Percentiles rank a stretch among this genome's conserved stretches.
Conservation (phyloP, 352 stramenopile genomes). For the Globisporangium sylvaticum region DNA sequence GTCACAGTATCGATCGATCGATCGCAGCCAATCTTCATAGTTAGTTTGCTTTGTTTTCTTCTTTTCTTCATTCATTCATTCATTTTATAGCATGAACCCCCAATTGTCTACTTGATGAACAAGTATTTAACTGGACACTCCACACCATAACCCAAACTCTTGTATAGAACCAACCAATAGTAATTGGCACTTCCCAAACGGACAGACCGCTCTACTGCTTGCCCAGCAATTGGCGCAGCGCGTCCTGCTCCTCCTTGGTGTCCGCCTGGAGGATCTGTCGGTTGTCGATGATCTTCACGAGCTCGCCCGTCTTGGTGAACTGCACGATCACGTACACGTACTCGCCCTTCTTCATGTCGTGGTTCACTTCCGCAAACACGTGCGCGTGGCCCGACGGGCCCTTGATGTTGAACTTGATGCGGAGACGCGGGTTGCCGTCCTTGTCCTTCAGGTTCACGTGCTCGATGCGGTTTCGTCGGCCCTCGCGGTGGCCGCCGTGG, state of each 20-base stretch:
- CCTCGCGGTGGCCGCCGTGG: slow-evolving; percentile 90
- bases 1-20: neutral
- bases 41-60: neutral
- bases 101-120: neutral
- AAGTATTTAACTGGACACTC: neutral
- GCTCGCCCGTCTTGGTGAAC: slow-evolving; percentile 86
- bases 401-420: slow-evolving; percentile 95
- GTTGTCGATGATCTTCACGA: slow-evolving; percentile 93
- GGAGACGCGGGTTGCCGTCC: slow-evolving; percentile 79
- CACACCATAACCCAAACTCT: neutral
- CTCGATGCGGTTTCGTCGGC: slow-evolving; percentile 94
- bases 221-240: slow-evolving; percentile 67
- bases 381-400: slow-evolving; percentile 84
- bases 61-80: neutral
- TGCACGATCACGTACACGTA: slow-evolving; percentile 96
- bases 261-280: slow-evolving; percentile 78
- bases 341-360: slow-evolving; percentile 91
- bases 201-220: slow-evolving; percentile 29
- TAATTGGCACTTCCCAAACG: neutral
- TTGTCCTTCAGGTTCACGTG: slow-evolving; percentile 90
- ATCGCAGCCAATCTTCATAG: neutral
- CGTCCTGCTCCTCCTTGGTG: slow-evolving; percentile 74
- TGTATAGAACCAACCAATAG: neutral
- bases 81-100: neutral
- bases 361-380: slow-evolving; percentile 92